Evolutionary conservation across 2,329 filamentous ascomycete genomes (phyloP).

Genomic region (Cladosporium sp.): DNA sequence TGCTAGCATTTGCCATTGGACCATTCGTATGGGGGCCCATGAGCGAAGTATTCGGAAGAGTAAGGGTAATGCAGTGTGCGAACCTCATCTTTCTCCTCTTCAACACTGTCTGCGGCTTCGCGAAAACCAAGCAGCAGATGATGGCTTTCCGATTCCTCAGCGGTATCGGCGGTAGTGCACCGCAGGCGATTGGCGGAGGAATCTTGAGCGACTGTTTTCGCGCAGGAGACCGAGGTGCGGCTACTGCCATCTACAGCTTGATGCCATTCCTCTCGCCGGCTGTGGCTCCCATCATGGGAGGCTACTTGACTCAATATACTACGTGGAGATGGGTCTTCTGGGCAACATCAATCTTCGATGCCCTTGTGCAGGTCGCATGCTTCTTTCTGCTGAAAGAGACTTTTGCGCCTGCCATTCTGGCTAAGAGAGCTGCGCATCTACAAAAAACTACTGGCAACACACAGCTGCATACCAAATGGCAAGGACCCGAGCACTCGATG

Average conservation of each 20-base stretch:
- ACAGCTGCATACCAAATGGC: slow-evolving; percentile 30
- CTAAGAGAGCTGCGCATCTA: slow-evolving; percentile 56
- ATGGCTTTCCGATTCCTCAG: slow-evolving; percentile 37
- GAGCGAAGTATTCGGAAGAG: slow-evolving; percentile 36
- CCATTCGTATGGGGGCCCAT: slow-evolving; percentile 37
- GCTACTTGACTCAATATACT: slow-evolving; percentile 61
- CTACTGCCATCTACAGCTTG: slow-evolving; percentile 36
- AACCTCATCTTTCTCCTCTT: slow-evolving; percentile 38
- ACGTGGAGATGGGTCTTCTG: slow-evolving; percentile 84
- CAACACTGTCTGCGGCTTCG: slow-evolving; percentile 38
- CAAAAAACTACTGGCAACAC: slow-evolving; percentile 41
- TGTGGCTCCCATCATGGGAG: slow-evolving; percentile 62
- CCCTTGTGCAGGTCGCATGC: slow-evolving; percentile 69
- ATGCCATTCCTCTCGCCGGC: slow-evolving; percentile 36
- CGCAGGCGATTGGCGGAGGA: slow-evolving; percentile 36
- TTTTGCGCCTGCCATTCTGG: slow-evolving; percentile 64
- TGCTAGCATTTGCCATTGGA: slow-evolving; percentile 36
- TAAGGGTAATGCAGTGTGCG: slow-evolving; percentile 35
- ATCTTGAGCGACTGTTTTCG: slow-evolving; percentile 36
- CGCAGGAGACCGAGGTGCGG: slow-evolving; percentile 34
- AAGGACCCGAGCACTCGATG: slow-evolving; percentile 30
- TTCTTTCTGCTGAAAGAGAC: slow-evolving; percentile 66
- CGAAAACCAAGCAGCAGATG: slow-evolving; percentile 35
- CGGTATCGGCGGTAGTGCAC: slow-evolving; percentile 37
- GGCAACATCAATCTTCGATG: slow-evolving; percentile 76